These are phyloP conservation scores for Nicotiana noctiflora DNA, from an alignment of 257 asterid species.

Conservation along the genomic window DNA sequence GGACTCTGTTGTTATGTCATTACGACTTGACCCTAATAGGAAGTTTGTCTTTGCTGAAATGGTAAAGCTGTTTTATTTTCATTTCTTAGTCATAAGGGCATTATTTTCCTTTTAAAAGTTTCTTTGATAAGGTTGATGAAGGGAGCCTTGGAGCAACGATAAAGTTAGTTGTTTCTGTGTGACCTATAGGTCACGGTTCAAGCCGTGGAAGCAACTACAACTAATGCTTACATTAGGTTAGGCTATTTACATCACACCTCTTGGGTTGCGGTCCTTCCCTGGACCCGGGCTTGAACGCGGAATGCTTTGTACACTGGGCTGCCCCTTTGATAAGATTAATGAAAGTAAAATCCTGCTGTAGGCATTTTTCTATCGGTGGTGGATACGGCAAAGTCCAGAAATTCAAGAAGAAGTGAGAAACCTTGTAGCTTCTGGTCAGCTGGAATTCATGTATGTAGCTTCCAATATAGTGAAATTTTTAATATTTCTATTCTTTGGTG, in stretches of 20 bases:
- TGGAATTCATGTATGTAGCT: slow-evolving; percentile 76
- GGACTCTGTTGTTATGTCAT: slow-evolving; percentile 62
- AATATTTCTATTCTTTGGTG: neutral
- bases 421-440: slow-evolving; percentile 62
- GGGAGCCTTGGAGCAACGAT: no score
- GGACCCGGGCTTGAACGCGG: no score
- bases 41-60: slow-evolving; percentile 81
- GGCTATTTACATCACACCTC: no score
- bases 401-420: slow-evolving; percentile 43
- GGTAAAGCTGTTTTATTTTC: slow-evolving; percentile 32
- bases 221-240: no score
- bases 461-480: neutral
- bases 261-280: no score
- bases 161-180: no score
- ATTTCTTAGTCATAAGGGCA: neutral
- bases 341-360: slow-evolving; percentile 5
- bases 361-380: slow-evolving; percentile 92
- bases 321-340: neutral
- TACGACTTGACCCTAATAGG: slow-evolving; percentile 60
- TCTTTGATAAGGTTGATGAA: neutral
- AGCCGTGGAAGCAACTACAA: no score
- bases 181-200: no score
- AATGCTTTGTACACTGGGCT: no score
- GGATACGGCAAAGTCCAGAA: slow-evolving; percentile 61
- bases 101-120: no score